phyloP scores from a whole-genome alignment of 139 green algal genomes.

The Coelastrella sp. region DNA sequence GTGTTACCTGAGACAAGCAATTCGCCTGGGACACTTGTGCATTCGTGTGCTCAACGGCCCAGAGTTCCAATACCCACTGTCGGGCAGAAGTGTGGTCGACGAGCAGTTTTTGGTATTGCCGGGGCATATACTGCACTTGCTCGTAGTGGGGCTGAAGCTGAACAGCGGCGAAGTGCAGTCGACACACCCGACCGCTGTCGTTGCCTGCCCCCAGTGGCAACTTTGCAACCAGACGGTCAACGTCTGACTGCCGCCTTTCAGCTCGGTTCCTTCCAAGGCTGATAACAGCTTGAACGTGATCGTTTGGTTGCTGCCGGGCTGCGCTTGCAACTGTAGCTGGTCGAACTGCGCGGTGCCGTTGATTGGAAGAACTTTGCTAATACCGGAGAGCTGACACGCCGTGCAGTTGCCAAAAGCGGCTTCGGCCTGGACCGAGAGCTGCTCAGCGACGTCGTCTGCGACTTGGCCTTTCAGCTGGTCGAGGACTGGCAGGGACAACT shows the following conservation, averaged over 20 bases:
- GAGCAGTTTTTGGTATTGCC: conserved; percentile 14
- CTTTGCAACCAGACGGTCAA: neutral
- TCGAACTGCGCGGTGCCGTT: conserved; percentile 24
- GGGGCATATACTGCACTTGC: conserved; percentile 36
- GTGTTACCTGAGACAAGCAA: conserved; percentile 18
- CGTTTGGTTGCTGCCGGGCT: conserved; percentile 14
- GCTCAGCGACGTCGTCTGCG: conserved; percentile 6
- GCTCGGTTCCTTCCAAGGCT: neutral
- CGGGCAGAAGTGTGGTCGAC: conserved; percentile 14
- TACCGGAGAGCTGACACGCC: conserved; percentile 2
- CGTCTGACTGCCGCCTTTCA: neutral
- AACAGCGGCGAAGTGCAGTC: conserved; percentile 42
- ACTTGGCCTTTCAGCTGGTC: conserved; percentile 22
- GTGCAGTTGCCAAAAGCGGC: conserved; percentile 35
- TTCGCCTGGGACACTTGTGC: conserved; percentile 34
- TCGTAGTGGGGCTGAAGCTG: neutral
- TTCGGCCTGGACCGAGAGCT: conserved; percentile 26
- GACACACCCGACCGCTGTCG: conserved; percentile 19
- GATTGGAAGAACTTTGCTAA: conserved; percentile 28
- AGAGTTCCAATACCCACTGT: conserved; percentile 22
- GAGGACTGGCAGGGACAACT: neutral
- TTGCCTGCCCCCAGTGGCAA: conserved; percentile 26
- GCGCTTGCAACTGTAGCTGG: conserved; percentile 17
- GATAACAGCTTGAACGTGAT: conserved; percentile 27
- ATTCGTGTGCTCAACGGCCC: conserved; percentile 29